Percentiles rank a stretch among this genome's conserved stretches.
These are phyloP conservation scores for Tetrapisispora pingtungensis DNA, from an alignment of 805 yeast genomes.

Conservation along the genomic window DNA sequence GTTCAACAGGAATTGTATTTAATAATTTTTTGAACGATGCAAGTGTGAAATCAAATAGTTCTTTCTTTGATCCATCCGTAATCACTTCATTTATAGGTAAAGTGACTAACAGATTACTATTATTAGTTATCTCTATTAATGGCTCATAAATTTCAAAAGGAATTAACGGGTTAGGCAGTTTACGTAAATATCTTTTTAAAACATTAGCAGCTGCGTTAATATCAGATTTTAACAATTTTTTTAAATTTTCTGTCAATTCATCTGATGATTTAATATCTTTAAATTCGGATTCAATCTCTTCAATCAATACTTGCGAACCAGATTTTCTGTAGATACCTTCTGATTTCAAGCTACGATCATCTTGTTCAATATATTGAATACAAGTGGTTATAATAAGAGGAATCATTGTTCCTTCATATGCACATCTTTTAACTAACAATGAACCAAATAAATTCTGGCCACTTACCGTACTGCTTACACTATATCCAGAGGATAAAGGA, in stretches of 20 bases:
- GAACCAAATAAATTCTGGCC: conserved; percentile 20
- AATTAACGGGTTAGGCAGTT: conserved; percentile 76
- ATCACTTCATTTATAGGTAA: conserved; percentile 16
- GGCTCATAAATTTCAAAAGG: conserved; percentile 59
- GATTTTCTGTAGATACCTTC: conserved; percentile 91
- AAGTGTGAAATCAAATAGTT: conserved; percentile 15
- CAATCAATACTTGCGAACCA: conserved; percentile 54
- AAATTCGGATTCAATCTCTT: conserved; percentile 21
- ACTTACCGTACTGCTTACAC: background rate
- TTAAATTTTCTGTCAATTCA: conserved; percentile 31
- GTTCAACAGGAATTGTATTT: conserved; percentile 53
- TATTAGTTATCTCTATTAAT: conserved; percentile 45
- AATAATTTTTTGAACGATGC: conserved; percentile 39
- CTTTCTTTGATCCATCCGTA: conserved; percentile 1
- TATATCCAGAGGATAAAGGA: background rate
- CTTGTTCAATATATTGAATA: conserved; percentile 61
- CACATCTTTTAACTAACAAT: conserved; percentile 53
- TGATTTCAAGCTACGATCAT: conserved; percentile 48
- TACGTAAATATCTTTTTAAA: conserved; percentile 75
- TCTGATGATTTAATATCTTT: conserved; percentile 17
- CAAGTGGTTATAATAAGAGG: conserved; percentile 70
- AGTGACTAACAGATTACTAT: conserved; percentile 14
- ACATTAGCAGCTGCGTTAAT: conserved; percentile 81
- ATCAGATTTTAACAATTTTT: conserved; percentile 44
- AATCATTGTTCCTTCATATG: conserved; percentile 47